Conservation (phyloP, 352 stramenopile species). For the Phytophthora macrochlamydospora region DNA sequence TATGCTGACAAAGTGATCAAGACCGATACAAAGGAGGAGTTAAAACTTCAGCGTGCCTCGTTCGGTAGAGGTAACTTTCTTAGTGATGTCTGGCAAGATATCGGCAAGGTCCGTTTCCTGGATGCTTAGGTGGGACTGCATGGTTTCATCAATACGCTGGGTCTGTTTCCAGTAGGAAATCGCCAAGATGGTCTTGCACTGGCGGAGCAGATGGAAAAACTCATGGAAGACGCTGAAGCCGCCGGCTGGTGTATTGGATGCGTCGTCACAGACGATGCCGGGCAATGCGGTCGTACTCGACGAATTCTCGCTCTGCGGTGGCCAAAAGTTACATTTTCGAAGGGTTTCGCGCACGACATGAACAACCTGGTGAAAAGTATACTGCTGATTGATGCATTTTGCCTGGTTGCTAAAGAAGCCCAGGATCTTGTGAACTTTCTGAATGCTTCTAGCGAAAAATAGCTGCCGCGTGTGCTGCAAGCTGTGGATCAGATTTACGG, state of each 20-base stretch:
- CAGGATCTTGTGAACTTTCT: slow-evolving; percentile 15
- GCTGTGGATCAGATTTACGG: slow-evolving; percentile 14
- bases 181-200: slow-evolving; percentile 13
- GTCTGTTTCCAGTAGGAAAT: background rate
- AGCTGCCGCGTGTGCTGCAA: background rate
- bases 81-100: slow-evolving; percentile 17
- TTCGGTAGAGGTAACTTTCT: background rate
- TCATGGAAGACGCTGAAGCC: slow-evolving; percentile 4
- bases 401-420: background rate
- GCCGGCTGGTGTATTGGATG: slow-evolving; percentile 11
- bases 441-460: slow-evolving; percentile 15
- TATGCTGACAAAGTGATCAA: background rate
- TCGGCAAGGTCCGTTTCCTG: slow-evolving; percentile 9
- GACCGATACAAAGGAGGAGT: background rate
- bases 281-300: slow-evolving; percentile 13
- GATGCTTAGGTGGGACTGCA: slow-evolving; percentile 3
- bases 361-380: slow-evolving; percentile 28
- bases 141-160: slow-evolving; percentile 4
- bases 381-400: slow-evolving; percentile 1
- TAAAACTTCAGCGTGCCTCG: background rate
- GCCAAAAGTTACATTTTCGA: slow-evolving; percentile 9
- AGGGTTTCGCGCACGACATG: slow-evolving; percentile 21
- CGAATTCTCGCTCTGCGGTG: slow-evolving; percentile 14
- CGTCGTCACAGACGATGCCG: slow-evolving; percentile 16
- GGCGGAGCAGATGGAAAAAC: slow-evolving; percentile 10